A percentile compares a stretch with the other conserved stretches of the same genome.
Evolutionary conservation across 768 basidiomycete genomes (phyloP).

Genomic region (Tricholoma sp.): DNA sequence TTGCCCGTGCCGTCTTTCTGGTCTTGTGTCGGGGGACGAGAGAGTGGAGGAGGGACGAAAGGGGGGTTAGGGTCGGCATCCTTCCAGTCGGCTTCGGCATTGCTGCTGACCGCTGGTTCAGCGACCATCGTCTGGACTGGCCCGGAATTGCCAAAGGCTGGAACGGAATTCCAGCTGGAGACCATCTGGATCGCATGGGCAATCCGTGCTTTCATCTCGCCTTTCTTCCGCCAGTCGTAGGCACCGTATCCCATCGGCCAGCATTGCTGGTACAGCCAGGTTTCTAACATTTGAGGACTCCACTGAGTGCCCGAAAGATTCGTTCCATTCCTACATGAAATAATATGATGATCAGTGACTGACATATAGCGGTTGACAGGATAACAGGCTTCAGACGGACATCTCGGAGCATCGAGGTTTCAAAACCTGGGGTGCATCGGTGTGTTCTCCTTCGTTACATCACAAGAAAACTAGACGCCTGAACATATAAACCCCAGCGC

Average conservation of each 20-base stretch:
- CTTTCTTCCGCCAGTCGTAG: slow-evolving; percentile 40
- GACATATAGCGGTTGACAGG: neutral
- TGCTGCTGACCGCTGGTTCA: neutral
- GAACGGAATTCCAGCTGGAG: slow-evolving; percentile 18
- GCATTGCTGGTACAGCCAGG: slow-evolving; percentile 53
- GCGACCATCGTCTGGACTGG: neutral
- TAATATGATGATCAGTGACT: slow-evolving; percentile 23
- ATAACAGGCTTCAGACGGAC: neutral
- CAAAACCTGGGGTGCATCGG: neutral
- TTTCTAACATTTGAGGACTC: slow-evolving; percentile 48
- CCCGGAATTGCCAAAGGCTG: neutral
- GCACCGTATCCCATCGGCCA: slow-evolving; percentile 58
- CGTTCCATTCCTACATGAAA: slow-evolving; percentile 43
- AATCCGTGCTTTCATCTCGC: slow-evolving; percentile 45
- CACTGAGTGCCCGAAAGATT: slow-evolving; percentile 47
- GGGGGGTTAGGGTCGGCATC: neutral
- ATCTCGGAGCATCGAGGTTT: neutral
- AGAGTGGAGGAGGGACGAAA: neutral
- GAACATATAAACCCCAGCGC: neutral
- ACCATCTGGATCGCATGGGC: slow-evolving; percentile 45
- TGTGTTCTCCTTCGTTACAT: neutral
- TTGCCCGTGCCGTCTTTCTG: neutral
- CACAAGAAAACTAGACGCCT: neutral
- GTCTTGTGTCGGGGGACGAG: neutral
- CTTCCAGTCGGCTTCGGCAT: neutral